phyloP scores from a whole-genome alignment of 2,329 filamentous ascomycete species.

The Cercospora beticola region DNA sequence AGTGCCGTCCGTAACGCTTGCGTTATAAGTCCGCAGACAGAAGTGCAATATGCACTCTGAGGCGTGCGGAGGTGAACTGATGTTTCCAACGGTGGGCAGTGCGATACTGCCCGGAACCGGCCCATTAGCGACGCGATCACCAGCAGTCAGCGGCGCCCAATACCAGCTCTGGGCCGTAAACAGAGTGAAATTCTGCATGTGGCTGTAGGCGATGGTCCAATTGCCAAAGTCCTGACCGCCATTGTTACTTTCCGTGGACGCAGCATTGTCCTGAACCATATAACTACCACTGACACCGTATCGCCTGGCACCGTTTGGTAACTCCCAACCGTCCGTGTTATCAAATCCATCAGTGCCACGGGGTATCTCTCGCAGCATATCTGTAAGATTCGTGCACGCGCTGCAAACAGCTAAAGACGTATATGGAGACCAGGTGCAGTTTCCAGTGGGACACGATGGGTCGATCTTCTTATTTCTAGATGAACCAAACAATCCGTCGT shows the following conservation, averaged over 20 bases:
- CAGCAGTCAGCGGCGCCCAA: neutral
- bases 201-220: neutral
- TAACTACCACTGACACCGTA: neutral
- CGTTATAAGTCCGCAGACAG: slow-evolving; percentile 18
- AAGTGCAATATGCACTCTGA: slow-evolving; percentile 15
- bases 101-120: too few relatives aligned
- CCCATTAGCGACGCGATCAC: too few relatives aligned
- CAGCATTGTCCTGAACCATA: neutral
- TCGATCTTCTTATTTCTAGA: neutral
- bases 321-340: too few relatives aligned
- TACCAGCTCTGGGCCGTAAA: neutral
- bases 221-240: neutral
- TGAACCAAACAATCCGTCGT: slow-evolving; percentile 8
- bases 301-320: neutral
- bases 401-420: slow-evolving; percentile 22
- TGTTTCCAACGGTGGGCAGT: too few relatives aligned
- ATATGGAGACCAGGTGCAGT: slow-evolving; percentile 23
- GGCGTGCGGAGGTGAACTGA: too few relatives aligned
- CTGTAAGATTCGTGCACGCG: slow-evolving; percentile 16
- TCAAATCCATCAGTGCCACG: neutral
- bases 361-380: neutral
- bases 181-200: neutral
- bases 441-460: slow-evolving; percentile 20
- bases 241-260: too few relatives aligned
- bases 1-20: neutral